Evolutionary conservation across 176 grass and related monocot species (phyloP).

Genomic region (Pontederia paniculata): DNA sequence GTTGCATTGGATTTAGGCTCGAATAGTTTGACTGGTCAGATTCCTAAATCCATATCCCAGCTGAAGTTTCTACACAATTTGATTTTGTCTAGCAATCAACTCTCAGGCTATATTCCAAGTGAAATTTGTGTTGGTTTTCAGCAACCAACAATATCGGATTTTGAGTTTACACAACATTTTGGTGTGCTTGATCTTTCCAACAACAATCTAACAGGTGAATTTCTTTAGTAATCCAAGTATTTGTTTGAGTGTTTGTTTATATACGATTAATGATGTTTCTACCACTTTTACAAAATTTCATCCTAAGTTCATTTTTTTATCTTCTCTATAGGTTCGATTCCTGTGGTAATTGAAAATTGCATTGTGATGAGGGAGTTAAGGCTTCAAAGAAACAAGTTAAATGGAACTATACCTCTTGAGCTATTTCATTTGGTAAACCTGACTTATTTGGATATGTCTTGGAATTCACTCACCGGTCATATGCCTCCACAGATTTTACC

Average conservation of each 20-base stretch:
- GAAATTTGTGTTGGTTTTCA: constrained; percentile 66
- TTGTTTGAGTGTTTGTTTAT: no score
- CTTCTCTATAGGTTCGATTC: constrained; percentile 22
- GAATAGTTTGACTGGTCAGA: constrained; percentile 57
- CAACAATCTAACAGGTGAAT: constrained; percentile 48
- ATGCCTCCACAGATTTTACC: constrained; percentile 43
- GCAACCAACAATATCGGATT: constrained; percentile 49
- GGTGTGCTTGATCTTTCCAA: constrained; percentile 84
- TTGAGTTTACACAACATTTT: constrained; percentile 79
- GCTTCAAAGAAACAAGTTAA: constrained; percentile 68
- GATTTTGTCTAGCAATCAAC: constrained; percentile 67
- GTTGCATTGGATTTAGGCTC: constrained; percentile 62
- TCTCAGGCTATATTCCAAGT: constrained; percentile 59
- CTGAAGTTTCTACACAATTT: constrained; percentile 69
- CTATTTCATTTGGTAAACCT: constrained; percentile 59
- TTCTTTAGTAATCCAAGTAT: no score
- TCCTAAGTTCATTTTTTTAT: no score
- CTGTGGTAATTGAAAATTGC: constrained; percentile 51
- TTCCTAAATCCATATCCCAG: constrained; percentile 62
- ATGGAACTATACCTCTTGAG: constrained; percentile 63
- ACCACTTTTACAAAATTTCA: no score
- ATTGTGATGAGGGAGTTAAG: constrained; percentile 45
- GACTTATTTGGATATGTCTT: constrained; percentile 57
- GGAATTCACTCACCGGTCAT: constrained; percentile 50
- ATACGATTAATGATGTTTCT: no score